Evolutionary conservation across 208 protist genomes (phyloP).

Genomic region (Trypanosoma mega): DNA sequence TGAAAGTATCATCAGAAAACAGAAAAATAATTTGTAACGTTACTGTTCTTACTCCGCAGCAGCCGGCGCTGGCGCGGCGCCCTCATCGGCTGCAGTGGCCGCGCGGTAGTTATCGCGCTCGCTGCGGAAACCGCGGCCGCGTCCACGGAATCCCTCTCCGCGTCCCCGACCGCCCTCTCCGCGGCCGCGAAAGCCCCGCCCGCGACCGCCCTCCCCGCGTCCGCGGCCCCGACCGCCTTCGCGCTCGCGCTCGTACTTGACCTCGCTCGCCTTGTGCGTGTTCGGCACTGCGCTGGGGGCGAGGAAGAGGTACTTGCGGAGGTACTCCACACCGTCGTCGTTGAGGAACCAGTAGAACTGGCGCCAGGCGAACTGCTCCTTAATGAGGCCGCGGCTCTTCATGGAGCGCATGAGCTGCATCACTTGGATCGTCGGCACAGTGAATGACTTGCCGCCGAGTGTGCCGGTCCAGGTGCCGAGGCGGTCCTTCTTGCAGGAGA

Average conservation of each 20-base stretch:
- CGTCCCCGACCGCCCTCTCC: constrained; percentile 45
- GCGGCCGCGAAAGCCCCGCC: constrained; percentile 33
- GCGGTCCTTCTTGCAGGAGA: constrained; percentile 91
- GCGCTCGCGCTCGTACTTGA: constrained; percentile 55
- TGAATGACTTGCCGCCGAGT: constrained; percentile 79
- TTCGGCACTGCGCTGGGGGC: constrained; percentile 83
- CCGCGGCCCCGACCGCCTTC: constrained; percentile 42
- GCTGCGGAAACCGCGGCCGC: constrained; percentile 75
- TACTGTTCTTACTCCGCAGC: constrained; percentile 46
- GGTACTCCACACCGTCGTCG: constrained; percentile 91
- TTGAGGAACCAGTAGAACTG: constrained; percentile 95
- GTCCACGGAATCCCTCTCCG: constrained; percentile 34
- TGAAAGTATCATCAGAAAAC: constrained; percentile 6
- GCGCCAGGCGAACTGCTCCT: constrained; percentile 93
- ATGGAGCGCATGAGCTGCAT: constrained; percentile 91
- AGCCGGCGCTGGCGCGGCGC: constrained; percentile 29
- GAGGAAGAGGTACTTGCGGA: constrained; percentile 93
- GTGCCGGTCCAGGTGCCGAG: constrained; percentile 83
- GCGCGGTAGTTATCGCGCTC: constrained; percentile 80
- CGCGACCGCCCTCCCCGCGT: constrained; percentile 34
- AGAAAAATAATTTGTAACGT: no score
- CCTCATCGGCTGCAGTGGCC: constrained; percentile 35
- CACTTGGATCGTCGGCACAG: constrained; percentile 75
- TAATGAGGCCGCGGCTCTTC: constrained; percentile 90
- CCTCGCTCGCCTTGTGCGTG: constrained; percentile 82